phyloP scores from a whole-genome alignment of 768 basidiomycete species.

The Tylopilus sp. region DNA sequence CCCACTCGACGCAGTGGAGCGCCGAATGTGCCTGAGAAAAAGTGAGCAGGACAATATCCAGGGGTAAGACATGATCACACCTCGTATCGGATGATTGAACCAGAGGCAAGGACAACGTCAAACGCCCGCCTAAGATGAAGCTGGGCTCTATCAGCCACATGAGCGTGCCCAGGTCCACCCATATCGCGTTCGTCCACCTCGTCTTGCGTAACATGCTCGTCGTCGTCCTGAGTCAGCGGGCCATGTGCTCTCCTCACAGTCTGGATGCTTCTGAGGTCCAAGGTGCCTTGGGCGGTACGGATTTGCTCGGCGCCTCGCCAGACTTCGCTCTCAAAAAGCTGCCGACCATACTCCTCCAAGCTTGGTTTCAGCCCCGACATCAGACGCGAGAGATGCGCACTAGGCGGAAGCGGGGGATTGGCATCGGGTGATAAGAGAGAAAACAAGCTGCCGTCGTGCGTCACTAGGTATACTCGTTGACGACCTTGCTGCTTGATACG shows the following conservation, averaged over 20 bases:
- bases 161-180: conserved; percentile 56
- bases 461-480: conserved; percentile 64
- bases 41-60: conserved; percentile 1
- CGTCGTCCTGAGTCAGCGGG: conserved; percentile 27
- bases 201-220: conserved; percentile 27
- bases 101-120: conserved; percentile 68
- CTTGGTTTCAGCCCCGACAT: conserved; percentile 27
- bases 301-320: conserved; percentile 64
- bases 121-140: conserved; percentile 68
- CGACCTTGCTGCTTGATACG: conserved; percentile 58
- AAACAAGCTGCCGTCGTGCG: conserved; percentile 75
- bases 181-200: conserved; percentile 55
- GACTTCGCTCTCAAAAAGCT: conserved; percentile 50
- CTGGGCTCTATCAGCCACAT: conserved; percentile 39
- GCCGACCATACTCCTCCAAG: conserved; percentile 28
- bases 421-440: conserved; percentile 48
- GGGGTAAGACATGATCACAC: conserved; percentile 40
- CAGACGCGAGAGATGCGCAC: conserved; percentile 35
- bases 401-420: conserved; percentile 70
- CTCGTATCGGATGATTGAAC: conserved; percentile 73
- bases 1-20: conserved; percentile 78
- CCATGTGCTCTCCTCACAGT: conserved; percentile 54
- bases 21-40: conserved; percentile 57
- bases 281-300: conserved; percentile 58
- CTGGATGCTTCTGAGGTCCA: conserved; percentile 70